phyloP scores from a whole-genome alignment of 2,329 filamentous ascomycete genomes.

The Pseudopyrenochaeta lycopersici region DNA sequence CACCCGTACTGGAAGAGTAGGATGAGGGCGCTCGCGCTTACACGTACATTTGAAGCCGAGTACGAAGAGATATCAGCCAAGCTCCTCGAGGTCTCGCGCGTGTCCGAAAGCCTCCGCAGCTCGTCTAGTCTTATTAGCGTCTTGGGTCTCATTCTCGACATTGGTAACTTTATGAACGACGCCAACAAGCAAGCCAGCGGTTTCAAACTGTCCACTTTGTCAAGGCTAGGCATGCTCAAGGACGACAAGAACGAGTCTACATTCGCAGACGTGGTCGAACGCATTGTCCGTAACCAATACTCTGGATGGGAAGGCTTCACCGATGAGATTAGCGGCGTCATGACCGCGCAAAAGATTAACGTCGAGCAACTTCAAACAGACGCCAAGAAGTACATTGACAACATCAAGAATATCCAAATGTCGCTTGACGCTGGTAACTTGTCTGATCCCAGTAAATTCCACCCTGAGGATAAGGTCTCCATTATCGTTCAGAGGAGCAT shows the following conservation, averaged over 20 bases:
- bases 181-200: constrained; percentile 97
- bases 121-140: constrained; percentile 96
- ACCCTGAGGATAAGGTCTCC: constrained; percentile 93
- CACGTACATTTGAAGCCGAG: constrained; percentile 82
- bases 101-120: constrained; percentile 88
- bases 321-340: constrained; percentile 82
- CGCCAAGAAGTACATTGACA: constrained; percentile 91
- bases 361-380: constrained; percentile 90
- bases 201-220: constrained; percentile 96
- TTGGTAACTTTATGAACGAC: constrained; percentile 99
- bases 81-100: constrained; percentile 83
- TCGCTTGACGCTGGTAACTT: constrained; percentile 93
- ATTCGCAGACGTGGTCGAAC: constrained; percentile 93
- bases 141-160: constrained; percentile 92
- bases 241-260: constrained; percentile 99
- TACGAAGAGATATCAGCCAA: constrained; percentile 92
- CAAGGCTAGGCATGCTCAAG: constrained; percentile 95
- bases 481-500: constrained; percentile 91
- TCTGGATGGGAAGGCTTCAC: constrained; percentile 92
- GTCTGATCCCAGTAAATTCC: constrained; percentile 96
- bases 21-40: constrained; percentile 89
- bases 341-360: constrained; percentile 87
- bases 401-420: constrained; percentile 91
- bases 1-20: constrained; percentile 99
- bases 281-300: constrained; percentile 95